Evolutionary conservation across 2,329 filamentous ascomycete species (phyloP).

Genomic region (Tolypocladium amazonense): DNA sequence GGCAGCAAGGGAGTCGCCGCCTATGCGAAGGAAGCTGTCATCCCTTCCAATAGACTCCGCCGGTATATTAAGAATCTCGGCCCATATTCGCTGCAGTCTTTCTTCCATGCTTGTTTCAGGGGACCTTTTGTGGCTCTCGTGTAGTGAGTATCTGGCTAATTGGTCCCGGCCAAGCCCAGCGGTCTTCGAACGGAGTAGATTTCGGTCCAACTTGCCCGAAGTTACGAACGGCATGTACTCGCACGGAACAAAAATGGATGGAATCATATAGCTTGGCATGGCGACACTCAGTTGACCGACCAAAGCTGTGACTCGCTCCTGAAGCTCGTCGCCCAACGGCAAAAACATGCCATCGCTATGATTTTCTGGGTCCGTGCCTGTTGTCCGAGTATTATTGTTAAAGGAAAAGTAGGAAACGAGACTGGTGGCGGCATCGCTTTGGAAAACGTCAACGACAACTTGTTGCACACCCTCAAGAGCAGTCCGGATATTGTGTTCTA

Average conservation of each 20-base stretch:
- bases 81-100: slow-evolving; percentile 2
- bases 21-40: slow-evolving; percentile 15
- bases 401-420: not conserved
- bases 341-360: not conserved
- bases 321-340: not conserved
- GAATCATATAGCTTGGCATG: slow-evolving; percentile 5
- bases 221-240: slow-evolving; percentile 6
- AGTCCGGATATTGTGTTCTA: slow-evolving; percentile 4
- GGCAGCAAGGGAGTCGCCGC: slow-evolving; percentile 15
- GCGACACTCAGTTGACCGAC: not conserved
- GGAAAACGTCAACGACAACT: not conserved
- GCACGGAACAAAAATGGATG: slow-evolving; percentile 4
- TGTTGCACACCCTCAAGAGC: not conserved
- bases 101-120: slow-evolving; percentile 1
- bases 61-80: not conserved
- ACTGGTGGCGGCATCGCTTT: too few relatives aligned
- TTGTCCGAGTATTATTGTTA: not conserved
- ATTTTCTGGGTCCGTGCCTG: not conserved
- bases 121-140: not conserved
- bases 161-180: not conserved
- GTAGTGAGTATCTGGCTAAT: not conserved
- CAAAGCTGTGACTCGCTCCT: not conserved
- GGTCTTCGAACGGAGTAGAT: slow-evolving; percentile 1
- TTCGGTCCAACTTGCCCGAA: slow-evolving; percentile 7
- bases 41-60: slow-evolving; percentile 16